Percentiles rank a stretch among this genome's conserved stretches.
Conservation (phyloP, 345 rosid species). For the Rhizophora apiculata region DNA sequence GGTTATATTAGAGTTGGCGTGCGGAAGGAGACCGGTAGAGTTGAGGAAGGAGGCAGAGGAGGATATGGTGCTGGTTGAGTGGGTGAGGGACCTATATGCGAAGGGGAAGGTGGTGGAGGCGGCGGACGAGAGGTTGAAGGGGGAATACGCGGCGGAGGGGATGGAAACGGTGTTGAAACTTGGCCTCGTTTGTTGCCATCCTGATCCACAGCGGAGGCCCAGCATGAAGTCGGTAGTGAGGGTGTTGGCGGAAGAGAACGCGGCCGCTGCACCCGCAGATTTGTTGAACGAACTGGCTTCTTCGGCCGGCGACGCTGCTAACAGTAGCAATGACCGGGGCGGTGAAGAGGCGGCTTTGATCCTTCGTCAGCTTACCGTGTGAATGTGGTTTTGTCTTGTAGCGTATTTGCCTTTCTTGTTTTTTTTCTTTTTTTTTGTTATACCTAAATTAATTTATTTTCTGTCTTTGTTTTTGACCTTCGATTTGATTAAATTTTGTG, state of each 20-base stretch:
- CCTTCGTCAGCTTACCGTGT: constrained; percentile 3
- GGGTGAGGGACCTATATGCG: constrained; percentile 62
- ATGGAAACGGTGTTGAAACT: constrained; percentile 65
- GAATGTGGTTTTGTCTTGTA: constrained; percentile 4
- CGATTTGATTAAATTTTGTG: not conserved
- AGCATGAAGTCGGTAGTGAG: constrained; percentile 68
- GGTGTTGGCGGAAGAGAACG: constrained; percentile 44
- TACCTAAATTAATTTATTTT: not conserved
- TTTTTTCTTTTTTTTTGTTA: not conserved
- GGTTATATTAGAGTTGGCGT: constrained; percentile 74
- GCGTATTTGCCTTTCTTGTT: not conserved
- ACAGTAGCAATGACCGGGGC: not conserved
- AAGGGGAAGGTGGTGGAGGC: constrained; percentile 51
- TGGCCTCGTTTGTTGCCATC: constrained; percentile 86
- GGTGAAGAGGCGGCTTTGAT: constrained; percentile 6
- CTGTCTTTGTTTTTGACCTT: not conserved
- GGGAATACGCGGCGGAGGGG: constrained; percentile 49
- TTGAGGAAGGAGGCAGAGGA: constrained; percentile 43
- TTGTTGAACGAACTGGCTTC: constrained; percentile 36
- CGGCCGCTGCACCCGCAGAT: constrained; percentile 36
- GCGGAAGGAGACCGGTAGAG: constrained; percentile 70
- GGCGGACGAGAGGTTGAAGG: constrained; percentile 50
- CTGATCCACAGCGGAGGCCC: constrained; percentile 63
- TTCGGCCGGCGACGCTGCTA: constrained; percentile 11
- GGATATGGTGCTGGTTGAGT: constrained; percentile 58